Conservation (phyloP, 805 yeast genomes). For the Ogataea salicorniae region DNA sequence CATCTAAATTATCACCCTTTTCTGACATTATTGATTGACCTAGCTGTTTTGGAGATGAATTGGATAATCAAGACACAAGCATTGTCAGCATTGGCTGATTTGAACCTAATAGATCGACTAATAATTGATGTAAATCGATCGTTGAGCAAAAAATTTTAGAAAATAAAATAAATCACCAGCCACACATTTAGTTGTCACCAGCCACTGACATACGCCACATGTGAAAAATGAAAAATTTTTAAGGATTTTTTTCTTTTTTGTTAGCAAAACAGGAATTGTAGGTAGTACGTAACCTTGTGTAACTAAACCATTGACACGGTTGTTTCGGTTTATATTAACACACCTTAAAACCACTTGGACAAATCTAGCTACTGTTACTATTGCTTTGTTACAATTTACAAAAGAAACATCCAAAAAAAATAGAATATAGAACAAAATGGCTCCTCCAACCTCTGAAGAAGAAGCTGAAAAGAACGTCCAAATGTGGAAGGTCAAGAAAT, state of each 20-base stretch:
- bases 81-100: too few species aligned
- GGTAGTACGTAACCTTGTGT: too few species aligned
- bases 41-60: background rate
- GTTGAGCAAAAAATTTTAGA: background rate
- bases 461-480: slow-evolving; percentile 96
- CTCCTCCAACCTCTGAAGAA: slow-evolving; percentile 43
- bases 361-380: background rate
- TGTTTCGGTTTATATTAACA: background rate
- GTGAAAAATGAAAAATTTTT: slow-evolving; percentile 2
- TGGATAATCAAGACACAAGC: too few species aligned
- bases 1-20: background rate
- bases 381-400: too few species aligned
- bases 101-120: too few species aligned
- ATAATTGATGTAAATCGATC: too few species aligned
- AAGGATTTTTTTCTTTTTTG: background rate
- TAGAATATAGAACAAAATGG: slow-evolving; percentile 24
- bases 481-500: slow-evolving; percentile 98
- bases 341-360: background rate
- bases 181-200: background rate
- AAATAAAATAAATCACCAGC: background rate
- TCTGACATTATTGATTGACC: background rate
- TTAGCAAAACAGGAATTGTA: background rate
- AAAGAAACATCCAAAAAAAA: too few species aligned
- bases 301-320: too few species aligned
- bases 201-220: slow-evolving; percentile 7